Base-by-base conservation (phyloP, 2,329 filamentous ascomycete species). In the Penicillium paneum region DNA sequence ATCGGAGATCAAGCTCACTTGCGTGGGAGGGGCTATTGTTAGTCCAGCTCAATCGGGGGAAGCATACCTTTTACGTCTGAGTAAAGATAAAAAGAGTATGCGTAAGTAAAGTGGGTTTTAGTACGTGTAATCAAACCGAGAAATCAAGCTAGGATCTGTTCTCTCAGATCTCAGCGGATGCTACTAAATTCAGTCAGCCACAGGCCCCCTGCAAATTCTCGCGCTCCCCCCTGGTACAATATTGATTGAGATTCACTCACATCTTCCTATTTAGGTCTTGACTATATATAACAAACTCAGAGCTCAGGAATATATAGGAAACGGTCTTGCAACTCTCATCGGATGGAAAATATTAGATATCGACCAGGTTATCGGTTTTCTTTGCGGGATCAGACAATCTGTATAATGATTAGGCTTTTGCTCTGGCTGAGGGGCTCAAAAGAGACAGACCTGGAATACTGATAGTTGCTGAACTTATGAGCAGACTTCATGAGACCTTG, bases 301-400 rank as follows among this genome's bases (percentile, higher is more conserved):
- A 34, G 28, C 38, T 34, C 8, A 13, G 26, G 11, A 35, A 8
- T 36, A 31, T 29, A 8, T 7, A 43, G 48, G 38, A 43, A 50
- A 50, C 15, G 21, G 29, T 21, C 5, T 15, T 50, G 15, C 15
- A 50, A 50, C 48, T 36, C 38, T 36, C 11, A 36, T 35, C 31
- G 38, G 12, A 43, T 43, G 7, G 26, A 10, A 43, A 2, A 43
- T 41, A 6, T 49, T 49, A 21, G 3, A 49, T 49, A 42, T 49
- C 47, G 38, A 49, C 10, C 29, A 42, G 47, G 29, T 49, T 35
- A 28, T 49, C 38, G 29, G 38, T 49, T 49, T 49, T 17, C 29
- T 29, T 49, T 42, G 29, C 6, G 7, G 38, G 29, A 42, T 42
- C 15, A 42, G 21, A 49, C 2, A 49, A 49, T 49, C 47, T 42